Percentiles rank a stretch among this genome's conserved stretches.
Conservation (phyloP, 2,329 filamentous ascomycete genomes). For the Phaeomoniella chlamydospora region DNA sequence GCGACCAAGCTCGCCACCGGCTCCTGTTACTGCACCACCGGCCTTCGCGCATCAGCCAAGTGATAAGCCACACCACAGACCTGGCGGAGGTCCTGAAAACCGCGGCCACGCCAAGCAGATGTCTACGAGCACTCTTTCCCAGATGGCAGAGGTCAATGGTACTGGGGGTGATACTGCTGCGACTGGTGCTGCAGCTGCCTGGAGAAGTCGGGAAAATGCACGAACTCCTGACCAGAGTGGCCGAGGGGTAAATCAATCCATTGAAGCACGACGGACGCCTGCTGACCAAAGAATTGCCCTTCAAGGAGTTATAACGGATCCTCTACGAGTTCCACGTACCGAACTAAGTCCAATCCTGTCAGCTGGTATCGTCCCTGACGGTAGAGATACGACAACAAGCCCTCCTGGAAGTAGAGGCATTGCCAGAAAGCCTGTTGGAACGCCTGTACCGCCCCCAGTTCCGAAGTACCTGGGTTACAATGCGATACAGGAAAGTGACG, state of each 20-base stretch:
- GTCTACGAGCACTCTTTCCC: constrained; percentile 65
- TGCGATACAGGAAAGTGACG: neutral
- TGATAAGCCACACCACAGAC: constrained; percentile 52
- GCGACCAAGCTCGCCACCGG: constrained; percentile 45
- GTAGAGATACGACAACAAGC: neutral
- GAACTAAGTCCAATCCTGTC: neutral
- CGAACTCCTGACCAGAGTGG: constrained; percentile 19
- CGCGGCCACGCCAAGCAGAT: constrained; percentile 72
- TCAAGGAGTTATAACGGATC: constrained; percentile 20
- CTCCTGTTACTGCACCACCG: constrained; percentile 65
- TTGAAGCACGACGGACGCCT: constrained; percentile 7
- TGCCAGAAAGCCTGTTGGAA: constrained; percentile 6
- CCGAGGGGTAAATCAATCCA: constrained; percentile 24
- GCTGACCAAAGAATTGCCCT: constrained; percentile 7
- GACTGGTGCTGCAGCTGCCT: constrained; percentile 24
- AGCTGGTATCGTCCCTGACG: neutral
- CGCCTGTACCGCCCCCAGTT: constrained; percentile 23
- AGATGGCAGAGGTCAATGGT: constrained; percentile 57
- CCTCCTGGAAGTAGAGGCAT: neutral
- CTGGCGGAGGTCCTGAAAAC: constrained; percentile 62
- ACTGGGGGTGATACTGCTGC: constrained; percentile 24
- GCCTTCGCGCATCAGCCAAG: constrained; percentile 64
- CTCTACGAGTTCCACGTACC: neutral
- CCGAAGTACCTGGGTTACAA: constrained; percentile 8
- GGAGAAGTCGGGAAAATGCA: constrained; percentile 20